These are phyloP conservation scores for Syzygium aromaticum DNA, from an alignment of 345 rosid genomes.

Conservation along the genomic window DNA sequence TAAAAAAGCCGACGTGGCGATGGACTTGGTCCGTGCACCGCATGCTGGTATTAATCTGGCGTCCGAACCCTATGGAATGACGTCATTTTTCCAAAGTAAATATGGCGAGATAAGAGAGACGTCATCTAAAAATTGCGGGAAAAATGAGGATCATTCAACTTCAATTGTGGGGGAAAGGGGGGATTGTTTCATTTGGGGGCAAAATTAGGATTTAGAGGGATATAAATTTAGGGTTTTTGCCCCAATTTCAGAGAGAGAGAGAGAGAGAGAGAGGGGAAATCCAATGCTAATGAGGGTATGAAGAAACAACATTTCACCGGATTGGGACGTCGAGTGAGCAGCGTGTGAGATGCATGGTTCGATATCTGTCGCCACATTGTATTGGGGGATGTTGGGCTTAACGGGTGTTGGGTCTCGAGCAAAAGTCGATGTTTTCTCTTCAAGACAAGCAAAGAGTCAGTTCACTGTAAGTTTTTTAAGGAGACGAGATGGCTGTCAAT, in stretches of 20 bases:
- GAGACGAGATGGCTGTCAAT: too few relatives aligned
- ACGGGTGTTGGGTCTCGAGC: background rate
- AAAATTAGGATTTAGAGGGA: background rate
- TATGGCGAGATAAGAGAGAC: background rate
- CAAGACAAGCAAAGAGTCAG: background rate
- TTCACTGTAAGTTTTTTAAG: too few relatives aligned
- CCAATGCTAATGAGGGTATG: background rate
- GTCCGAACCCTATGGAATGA: background rate
- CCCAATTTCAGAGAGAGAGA: background rate
- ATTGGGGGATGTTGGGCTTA: background rate
- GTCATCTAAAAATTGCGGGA: background rate
- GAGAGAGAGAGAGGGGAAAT: background rate
- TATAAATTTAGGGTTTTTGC: background rate
- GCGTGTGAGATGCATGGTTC: background rate
- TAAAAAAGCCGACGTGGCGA: background rate
- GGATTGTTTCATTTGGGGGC: background rate
- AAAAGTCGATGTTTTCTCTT: background rate
- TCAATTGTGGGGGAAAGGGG: background rate
- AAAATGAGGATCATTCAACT: background rate
- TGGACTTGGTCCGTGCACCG: background rate
- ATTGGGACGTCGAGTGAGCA: background rate
- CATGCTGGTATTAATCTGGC: background rate
- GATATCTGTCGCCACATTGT: background rate
- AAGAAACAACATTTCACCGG: background rate
- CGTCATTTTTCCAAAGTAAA: background rate